Evolutionary conservation across 2,329 filamentous ascomycete species (phyloP), one percentile per base, ranked within the genome.

Genomic region (Fulvia fulva): DNA sequence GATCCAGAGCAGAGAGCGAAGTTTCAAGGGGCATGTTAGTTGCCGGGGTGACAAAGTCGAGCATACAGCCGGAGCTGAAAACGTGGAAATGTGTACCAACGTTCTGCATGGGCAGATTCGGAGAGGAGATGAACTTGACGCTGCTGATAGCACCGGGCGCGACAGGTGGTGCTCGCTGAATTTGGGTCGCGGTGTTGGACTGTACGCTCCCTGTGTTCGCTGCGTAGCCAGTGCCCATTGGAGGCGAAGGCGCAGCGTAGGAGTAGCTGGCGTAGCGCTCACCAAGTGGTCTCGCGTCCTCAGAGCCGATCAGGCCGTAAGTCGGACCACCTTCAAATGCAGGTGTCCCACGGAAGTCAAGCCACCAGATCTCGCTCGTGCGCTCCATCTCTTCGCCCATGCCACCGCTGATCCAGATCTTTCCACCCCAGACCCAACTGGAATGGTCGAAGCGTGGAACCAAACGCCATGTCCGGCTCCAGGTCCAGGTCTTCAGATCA

Each of bases 301-400:
- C 69, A 1, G 66, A 66, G 6, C 68, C 70, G 50, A 63, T 59
- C 53, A 64, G 60, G 37, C 70, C 69, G 44, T 70, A 72, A 1
- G 59, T 61, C 12, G 67, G 68, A 2, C 70, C 67, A n/a, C 67
- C 68, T 55, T 74, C 72, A 66, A 96, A 92, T 49, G 91, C 90
- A 1, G 92, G 91, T 59, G 85, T 91, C 32, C 91, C 91, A 72
- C 96, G 93, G 51, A 99, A 82, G 75, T 99, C 94, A 45, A 99
- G 80, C 92, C 94, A 99, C 89, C 91, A 97, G 45, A 99, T 83
- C 73, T 99, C 94, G 59, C 91, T 93, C 61, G 89, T 91, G 68
- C 96, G 93, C 77, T 97, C 92, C 91, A 97, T 96, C 65, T 97
- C 92, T 67, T 94, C 90, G 62, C 91, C 94, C 51, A 99, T 81